Evolutionary conservation across 495 filamentous ascomycete species (phyloP).

Genomic region (Lepraria neglecta): DNA sequence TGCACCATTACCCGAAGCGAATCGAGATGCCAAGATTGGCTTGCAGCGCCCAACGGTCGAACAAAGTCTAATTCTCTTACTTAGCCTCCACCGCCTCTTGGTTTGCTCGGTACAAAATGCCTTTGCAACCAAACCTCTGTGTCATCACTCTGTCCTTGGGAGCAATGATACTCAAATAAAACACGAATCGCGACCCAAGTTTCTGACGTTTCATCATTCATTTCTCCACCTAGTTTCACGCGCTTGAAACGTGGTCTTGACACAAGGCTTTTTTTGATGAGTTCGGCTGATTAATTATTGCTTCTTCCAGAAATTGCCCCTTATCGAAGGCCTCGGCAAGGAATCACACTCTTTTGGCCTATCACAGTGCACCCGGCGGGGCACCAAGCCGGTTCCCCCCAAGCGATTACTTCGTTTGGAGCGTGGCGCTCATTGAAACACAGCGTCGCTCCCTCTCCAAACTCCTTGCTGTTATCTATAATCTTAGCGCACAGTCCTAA

Average conservation of each 20-base stretch:
- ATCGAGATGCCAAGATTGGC: too few species aligned
- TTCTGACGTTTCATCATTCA: slow-evolving; percentile 10
- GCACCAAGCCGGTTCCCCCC: neutral
- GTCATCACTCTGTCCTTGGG: neutral
- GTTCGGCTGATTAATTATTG: neutral
- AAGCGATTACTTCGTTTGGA: slow-evolving; percentile 2
- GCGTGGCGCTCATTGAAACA: neutral
- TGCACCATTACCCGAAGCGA: too few species aligned
- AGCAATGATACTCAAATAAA: neutral
- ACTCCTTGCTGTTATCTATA: too few species aligned
- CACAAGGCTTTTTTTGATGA: slow-evolving; percentile 13
- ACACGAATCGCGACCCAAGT: neutral
- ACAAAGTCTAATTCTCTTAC: neutral
- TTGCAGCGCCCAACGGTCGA: too few species aligned
- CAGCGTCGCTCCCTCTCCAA: too few species aligned
- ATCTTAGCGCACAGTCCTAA: too few species aligned
- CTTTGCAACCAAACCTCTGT: neutral
- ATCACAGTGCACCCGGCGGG: slow-evolving; percentile 1
- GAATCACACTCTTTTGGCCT: neutral
- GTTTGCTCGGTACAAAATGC: too few species aligned
- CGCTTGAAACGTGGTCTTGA: slow-evolving; percentile 9
- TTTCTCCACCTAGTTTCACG: neutral
- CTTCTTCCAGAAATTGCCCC: neutral
- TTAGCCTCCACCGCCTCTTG: neutral
- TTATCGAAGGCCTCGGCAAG: slow-evolving; percentile 1